Percentiles rank a stretch among this genome's conserved stretches.
Evolutionary conservation across 192 early-diverging fungal species (phyloP).

Genomic region (Coemansia sp.): DNA sequence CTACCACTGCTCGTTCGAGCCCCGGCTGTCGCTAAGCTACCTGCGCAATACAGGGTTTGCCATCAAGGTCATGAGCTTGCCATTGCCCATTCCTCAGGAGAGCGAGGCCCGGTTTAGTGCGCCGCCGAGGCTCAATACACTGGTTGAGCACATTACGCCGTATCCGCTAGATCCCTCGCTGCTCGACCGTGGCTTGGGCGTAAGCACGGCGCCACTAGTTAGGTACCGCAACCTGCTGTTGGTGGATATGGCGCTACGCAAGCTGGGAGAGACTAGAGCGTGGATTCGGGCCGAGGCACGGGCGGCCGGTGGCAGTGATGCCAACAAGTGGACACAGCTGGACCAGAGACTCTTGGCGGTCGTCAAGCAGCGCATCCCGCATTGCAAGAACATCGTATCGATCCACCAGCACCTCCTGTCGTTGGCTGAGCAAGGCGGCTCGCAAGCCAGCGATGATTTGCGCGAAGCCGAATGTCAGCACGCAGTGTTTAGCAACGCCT

Average conservation of each 20-base stretch:
- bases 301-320: slow-evolving; percentile 5
- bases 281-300: slow-evolving; percentile 21
- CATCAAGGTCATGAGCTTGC: slow-evolving; percentile 29
- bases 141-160: slow-evolving; percentile 47
- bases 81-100: slow-evolving; percentile 22
- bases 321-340: slow-evolving; percentile 18
- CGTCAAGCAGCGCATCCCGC: slow-evolving; percentile 42
- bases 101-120: slow-evolving; percentile 6
- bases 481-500: slow-evolving; percentile 22
- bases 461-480: slow-evolving; percentile 18
- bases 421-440: neutral
- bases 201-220: slow-evolving; percentile 23
- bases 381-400: slow-evolving; percentile 26
- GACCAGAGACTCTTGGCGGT: slow-evolving; percentile 34
- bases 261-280: slow-evolving; percentile 24
- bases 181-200: slow-evolving; percentile 37
- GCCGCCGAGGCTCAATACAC: slow-evolving; percentile 34
- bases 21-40: slow-evolving; percentile 39
- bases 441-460: neutral
- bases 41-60: slow-evolving; percentile 43
- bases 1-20: slow-evolving; percentile 36
- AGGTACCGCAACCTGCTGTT: slow-evolving; percentile 42
- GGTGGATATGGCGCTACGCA: slow-evolving; percentile 35
- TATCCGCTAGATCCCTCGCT: slow-evolving; percentile 14
- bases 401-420: slow-evolving; percentile 22